A percentile compares a stretch with the other conserved stretches of the same genome.
phyloP scores from a whole-genome alignment of 2,329 filamentous ascomycete species.

The Stagonosporopsis rhizophila region DNA sequence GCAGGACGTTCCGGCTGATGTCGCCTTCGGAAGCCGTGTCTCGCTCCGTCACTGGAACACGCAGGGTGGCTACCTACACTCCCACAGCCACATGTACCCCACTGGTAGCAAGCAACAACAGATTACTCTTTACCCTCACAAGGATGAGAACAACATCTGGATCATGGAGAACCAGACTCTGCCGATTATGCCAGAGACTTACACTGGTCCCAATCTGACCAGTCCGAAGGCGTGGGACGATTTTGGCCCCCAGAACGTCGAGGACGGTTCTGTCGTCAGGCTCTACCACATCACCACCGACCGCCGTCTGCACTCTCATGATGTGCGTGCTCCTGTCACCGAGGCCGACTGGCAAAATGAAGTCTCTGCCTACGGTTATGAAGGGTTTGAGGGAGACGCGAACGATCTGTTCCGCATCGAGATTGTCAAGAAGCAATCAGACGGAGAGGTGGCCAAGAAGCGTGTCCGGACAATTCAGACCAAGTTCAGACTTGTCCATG shows the following conservation, averaged over 20 bases:
- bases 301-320: conserved; percentile 93
- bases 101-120: conserved; percentile 98
- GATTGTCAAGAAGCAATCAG: conserved; percentile 89
- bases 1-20: conserved; percentile 92
- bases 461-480: conserved; percentile 92
- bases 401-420: conserved; percentile 96
- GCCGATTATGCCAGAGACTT: conserved; percentile 66
- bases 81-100: conserved; percentile 96
- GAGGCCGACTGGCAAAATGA: conserved; percentile 83
- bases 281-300: conserved; percentile 85
- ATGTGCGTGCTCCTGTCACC: conserved; percentile 69
- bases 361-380: conserved; percentile 95
- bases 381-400: conserved; percentile 94
- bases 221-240: conserved; percentile 86
- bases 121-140: conserved; percentile 97
- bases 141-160: conserved; percentile 98
- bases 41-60: conserved; percentile 93
- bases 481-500: conserved; percentile 92
- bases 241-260: conserved; percentile 71
- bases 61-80: conserved; percentile 96
- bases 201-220: conserved; percentile 77
- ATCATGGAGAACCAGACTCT: conserved; percentile 96
- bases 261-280: conserved; percentile 80
- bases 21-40: conserved; percentile 86
- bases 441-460: conserved; percentile 78